Base-by-base conservation (phyloP, 176 grass and related monocot species). In the Echinochloa phyllopogon region DNA sequence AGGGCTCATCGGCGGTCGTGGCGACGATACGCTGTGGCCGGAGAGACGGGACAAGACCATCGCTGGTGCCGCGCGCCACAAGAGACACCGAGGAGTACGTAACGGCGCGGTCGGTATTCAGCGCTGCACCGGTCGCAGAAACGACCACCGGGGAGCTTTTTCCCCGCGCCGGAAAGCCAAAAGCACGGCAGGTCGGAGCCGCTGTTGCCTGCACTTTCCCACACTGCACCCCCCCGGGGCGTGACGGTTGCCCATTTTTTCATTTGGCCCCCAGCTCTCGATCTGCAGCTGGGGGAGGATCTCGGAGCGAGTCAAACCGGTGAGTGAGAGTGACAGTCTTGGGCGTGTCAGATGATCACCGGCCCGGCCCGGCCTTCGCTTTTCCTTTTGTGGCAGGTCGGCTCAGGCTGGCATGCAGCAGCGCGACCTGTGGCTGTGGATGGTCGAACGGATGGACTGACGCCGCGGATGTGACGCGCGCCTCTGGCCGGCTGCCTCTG, bases 161-260 rank as follows among this genome's bases (percentile, higher is more conserved):
- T 33, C 27, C 45, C 70, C 70, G 5, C 70, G 5, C 25, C 16
- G 10, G 73, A 76, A 39, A 75, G 73, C 73, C 56, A 11, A 75
- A 75, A 12, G 50, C 49, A 20, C 18, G 2, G 27, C 72, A 75
- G 73, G 73, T 82, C 65, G 65, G 79, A 82, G 79, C 79, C 79
- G 79, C 51, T 58, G 79, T 69, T 58, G 79, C 50, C 4, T 56
- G 38, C 79, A 57, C 67, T 86, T 86, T 80, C 77, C 50, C 69
- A 65, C 82, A 52, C 71, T 65, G 21, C 55, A 47, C 68, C 6
- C 29, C 29, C n/a, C n/a, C n/a, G n/a, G n/a, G 52, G 11, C 17
- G 21, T 65, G 13, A 36, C 69, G 69, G 15, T 48, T 18, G 13
- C 20, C 43, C 43, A 20, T n/a, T n/a, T n/a, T n/a, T n/a, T n/a